A percentile compares a stretch with the other conserved stretches of the same genome.
These are phyloP conservation scores for Cladosporium velox DNA, from an alignment of 2,329 filamentous ascomycete genomes.

Conservation along the genomic window DNA sequence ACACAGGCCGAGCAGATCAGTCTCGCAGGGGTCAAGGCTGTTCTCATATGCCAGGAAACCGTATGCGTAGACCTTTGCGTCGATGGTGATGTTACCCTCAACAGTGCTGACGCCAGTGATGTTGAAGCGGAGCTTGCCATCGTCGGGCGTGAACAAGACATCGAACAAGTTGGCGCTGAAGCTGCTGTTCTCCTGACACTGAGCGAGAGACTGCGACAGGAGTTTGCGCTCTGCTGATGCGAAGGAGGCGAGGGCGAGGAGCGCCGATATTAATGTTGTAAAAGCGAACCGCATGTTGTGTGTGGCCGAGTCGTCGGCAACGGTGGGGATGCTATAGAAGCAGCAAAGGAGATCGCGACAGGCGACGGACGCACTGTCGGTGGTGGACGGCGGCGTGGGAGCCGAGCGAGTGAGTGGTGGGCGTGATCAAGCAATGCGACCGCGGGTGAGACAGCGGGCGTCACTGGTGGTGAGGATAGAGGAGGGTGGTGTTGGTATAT, in stretches of 20 bases:
- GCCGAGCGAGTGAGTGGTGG: constrained; percentile 15
- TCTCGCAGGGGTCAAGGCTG: constrained; percentile 73
- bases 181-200: constrained; percentile 79
- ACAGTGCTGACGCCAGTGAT: constrained; percentile 83
- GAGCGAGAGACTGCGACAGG: constrained; percentile 82
- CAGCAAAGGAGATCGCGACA: neutral
- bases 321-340: constrained; percentile 8
- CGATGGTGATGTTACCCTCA: constrained; percentile 76
- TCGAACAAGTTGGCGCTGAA: constrained; percentile 90
- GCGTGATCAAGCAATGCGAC: constrained; percentile 14
- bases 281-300: constrained; percentile 21
- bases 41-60: constrained; percentile 71
- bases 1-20: constrained; percentile 73
- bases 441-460: constrained; percentile 20
- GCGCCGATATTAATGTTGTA: constrained; percentile 30
- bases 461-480: constrained; percentile 1
- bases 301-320: constrained; percentile 13
- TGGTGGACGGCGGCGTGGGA: neutral
- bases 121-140: constrained; percentile 70
- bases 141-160: constrained; percentile 74
- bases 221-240: constrained; percentile 59
- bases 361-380: constrained; percentile 12
- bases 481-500: neutral
- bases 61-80: constrained; percentile 76
- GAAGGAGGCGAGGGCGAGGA: constrained; percentile 48